A percentile compares a stretch with the other conserved stretches of the same genome.
These are phyloP conservation scores for Earliella scabrosa DNA, from an alignment of 1,284 basidiomycete genomes.

Conservation along the genomic window DNA sequence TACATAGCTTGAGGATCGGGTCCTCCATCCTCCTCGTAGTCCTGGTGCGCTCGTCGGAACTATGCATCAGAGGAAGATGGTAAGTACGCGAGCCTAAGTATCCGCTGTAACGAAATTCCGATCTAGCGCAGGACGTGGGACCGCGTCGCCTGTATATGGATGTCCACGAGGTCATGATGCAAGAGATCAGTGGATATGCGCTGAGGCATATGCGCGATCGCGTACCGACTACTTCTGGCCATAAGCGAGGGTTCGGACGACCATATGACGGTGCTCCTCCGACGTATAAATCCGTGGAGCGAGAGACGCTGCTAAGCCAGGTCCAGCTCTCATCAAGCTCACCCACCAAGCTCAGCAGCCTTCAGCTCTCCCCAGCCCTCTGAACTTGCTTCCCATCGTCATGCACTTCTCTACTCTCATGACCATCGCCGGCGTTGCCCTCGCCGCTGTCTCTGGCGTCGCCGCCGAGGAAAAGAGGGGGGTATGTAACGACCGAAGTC, in stretches of 20 bases:
- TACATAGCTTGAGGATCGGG: background rate
- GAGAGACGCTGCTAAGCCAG: constrained; percentile 8
- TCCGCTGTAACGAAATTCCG: constrained; percentile 19
- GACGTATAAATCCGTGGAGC: constrained; percentile 16
- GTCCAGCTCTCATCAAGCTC: constrained; percentile 16
- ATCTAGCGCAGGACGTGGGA: constrained; percentile 17
- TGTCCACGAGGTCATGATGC: constrained; percentile 18
- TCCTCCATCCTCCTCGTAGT: no score
- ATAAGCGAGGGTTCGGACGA: background rate
- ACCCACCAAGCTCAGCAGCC: constrained; percentile 6
- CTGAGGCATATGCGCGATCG: background rate
- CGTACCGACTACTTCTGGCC: constrained; percentile 3
- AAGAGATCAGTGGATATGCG: constrained; percentile 4
- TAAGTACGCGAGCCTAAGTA: background rate
- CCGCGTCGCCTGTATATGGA: constrained; percentile 6
- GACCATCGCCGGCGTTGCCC: constrained; percentile 15
- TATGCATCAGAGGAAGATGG: background rate
- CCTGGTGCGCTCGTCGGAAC: background rate
- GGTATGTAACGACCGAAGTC: background rate
- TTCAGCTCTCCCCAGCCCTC: background rate
- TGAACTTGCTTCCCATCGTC: constrained; percentile 5
- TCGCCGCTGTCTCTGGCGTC: constrained; percentile 15
- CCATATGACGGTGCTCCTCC: constrained; percentile 16
- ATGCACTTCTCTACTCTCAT: constrained; percentile 23
- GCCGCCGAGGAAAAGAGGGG: constrained; percentile 9